Percentiles rank a stretch among this genome's conserved stretches.
These are phyloP conservation scores for Gillenia trifoliata DNA, from an alignment of 306 rosid species.

Conservation along the genomic window DNA sequence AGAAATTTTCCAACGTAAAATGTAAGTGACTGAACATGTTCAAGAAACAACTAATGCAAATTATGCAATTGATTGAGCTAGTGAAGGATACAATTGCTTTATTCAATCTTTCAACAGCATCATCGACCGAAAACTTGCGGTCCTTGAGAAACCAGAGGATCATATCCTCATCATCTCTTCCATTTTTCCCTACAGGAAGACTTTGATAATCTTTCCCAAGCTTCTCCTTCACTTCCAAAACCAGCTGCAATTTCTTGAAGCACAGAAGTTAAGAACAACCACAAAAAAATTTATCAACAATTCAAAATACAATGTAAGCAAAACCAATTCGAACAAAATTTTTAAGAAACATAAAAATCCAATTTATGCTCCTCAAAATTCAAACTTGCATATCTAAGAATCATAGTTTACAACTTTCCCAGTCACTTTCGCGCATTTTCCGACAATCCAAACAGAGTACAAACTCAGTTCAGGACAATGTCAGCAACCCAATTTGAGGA, in stretches of 20 bases:
- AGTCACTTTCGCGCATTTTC: neutral
- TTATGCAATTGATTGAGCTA: neutral
- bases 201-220: conserved; percentile 52
- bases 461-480: neutral
- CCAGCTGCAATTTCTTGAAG: conserved; percentile 47
- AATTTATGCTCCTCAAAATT: neutral
- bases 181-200: conserved; percentile 82
- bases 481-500: neutral
- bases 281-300: neutral
- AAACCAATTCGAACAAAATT: neutral
- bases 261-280: neutral
- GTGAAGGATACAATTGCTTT: conserved; percentile 81
- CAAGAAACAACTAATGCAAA: neutral
- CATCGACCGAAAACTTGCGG: conserved; percentile 61
- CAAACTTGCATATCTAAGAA: neutral
- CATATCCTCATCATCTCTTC: conserved; percentile 98
- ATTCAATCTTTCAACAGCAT: conserved; percentile 59
- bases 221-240: conserved; percentile 73
- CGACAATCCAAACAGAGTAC: neutral
- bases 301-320: neutral
- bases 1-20: conserved; percentile 2
- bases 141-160: conserved; percentile 93
- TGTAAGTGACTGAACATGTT: neutral
- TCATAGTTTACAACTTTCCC: neutral
- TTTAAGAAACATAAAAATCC: neutral